Percentiles rank a stretch among this genome's conserved stretches.
phyloP scores from a whole-genome alignment of 148 eudicot species.

The Camellia japonica region DNA sequence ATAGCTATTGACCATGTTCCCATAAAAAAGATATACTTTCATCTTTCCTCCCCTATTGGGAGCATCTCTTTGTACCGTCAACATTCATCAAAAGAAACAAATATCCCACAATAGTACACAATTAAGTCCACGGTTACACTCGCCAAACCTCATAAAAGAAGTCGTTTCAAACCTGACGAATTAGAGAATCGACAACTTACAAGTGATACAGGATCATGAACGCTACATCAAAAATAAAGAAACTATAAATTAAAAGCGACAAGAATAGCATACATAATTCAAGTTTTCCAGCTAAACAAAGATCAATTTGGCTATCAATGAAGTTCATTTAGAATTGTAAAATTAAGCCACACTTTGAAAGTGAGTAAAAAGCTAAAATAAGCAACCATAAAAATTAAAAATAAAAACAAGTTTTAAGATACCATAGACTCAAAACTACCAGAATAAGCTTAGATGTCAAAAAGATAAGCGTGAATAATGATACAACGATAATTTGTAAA shows the following conservation, averaged over 20 bases:
- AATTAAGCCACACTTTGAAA: not conserved
- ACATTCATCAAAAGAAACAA: not conserved
- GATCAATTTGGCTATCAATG: not conserved
- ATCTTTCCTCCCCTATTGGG: no score
- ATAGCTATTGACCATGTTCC: no score
- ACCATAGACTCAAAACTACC: not conserved
- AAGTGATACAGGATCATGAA: no score
- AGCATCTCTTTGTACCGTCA: no score
- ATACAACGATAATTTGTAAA: no score
- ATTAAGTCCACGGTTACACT: not conserved
- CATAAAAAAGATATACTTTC: no score
- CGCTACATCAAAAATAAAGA: not conserved
- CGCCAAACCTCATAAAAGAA: no score
- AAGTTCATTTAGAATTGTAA: not conserved
- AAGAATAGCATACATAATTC: not conserved
- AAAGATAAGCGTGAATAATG: no score
- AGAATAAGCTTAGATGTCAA: not conserved
- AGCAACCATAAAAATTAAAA: no score
- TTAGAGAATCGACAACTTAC: no score
- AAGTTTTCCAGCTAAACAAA: not conserved
- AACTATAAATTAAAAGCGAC: not conserved
- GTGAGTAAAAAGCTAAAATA: no score
- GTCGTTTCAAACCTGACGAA: no score
- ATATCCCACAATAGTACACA: not conserved
- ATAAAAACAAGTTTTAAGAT: not conserved